Evolutionary conservation across 2,329 filamentous ascomycete genomes (phyloP).

Genomic region (Colletotrichum musicola): DNA sequence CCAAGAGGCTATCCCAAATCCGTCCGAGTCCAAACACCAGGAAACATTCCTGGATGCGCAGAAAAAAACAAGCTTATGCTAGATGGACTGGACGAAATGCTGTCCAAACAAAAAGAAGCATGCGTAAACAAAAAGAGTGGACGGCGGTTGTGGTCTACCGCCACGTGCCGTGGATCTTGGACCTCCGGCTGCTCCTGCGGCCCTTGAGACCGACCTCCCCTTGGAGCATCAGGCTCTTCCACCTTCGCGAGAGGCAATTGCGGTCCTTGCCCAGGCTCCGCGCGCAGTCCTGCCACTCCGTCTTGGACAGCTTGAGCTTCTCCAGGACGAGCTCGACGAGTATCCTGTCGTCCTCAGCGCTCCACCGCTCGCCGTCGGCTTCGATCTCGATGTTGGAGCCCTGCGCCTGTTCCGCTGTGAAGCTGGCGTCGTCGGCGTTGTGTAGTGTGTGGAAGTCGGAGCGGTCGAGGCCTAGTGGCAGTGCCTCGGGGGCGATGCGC

Average conservation of each 20-base stretch:
- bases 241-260: slow-evolving; percentile 67
- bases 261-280: slow-evolving; percentile 72
- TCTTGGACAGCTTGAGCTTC: slow-evolving; percentile 73
- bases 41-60: not conserved
- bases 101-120: slow-evolving; percentile 11
- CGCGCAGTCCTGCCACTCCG: slow-evolving; percentile 77
- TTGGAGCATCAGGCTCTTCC: slow-evolving; percentile 71
- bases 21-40: not conserved
- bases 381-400: slow-evolving; percentile 58
- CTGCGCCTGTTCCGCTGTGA: slow-evolving; percentile 39
- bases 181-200: slow-evolving; percentile 56
- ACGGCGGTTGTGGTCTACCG: slow-evolving; percentile 49
- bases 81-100: not conserved
- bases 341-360: slow-evolving; percentile 72
- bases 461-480: slow-evolving; percentile 71
- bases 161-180: slow-evolving; percentile 68
- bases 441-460: slow-evolving; percentile 69
- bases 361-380: slow-evolving; percentile 66
- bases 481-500: slow-evolving; percentile 70
- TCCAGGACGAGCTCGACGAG: slow-evolving; percentile 77
- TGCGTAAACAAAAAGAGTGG: not conserved
- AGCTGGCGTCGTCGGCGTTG: slow-evolving; percentile 45
- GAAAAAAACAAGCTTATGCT: not conserved
- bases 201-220: slow-evolving; percentile 72
- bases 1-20: slow-evolving; percentile 7